Evolutionary conservation across 108 stramenopile genomes (phyloP).

Genomic region (Seminavis robusta): DNA sequence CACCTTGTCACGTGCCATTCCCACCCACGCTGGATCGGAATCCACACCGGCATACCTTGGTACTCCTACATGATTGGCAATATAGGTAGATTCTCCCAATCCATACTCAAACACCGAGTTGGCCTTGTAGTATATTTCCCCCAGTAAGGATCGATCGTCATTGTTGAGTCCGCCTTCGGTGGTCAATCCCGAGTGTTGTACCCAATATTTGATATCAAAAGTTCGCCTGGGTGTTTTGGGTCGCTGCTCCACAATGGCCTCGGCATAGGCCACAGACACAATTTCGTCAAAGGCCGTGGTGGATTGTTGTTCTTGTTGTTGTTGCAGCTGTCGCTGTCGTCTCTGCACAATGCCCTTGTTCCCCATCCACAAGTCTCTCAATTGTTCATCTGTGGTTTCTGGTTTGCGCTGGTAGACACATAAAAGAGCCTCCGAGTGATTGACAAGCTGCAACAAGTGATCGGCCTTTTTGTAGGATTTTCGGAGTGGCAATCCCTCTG

Average conservation of each 20-base stretch:
- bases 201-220: too few species aligned
- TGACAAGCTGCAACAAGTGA: constrained; percentile 6
- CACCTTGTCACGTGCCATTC: constrained; percentile 9
- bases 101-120: constrained; percentile 52
- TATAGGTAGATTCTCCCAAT: constrained; percentile 43
- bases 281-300: too few species aligned
- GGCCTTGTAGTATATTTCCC: constrained; percentile 28
- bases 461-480: constrained; percentile 1
- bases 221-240: too few species aligned
- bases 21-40: constrained; percentile 44
- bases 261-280: too few species aligned
- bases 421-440: background rate
- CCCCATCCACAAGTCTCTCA: constrained; percentile 5
- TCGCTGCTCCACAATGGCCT: constrained; percentile 7
- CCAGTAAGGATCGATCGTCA: constrained; percentile 30
- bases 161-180: constrained; percentile 42
- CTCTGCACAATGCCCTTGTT: too few species aligned
- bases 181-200: too few species aligned
- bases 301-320: too few species aligned
- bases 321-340: too few species aligned
- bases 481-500: background rate
- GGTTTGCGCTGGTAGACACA: constrained; percentile 9
- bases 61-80: constrained; percentile 40
- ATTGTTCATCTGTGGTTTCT: background rate
- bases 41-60: constrained; percentile 45